These are phyloP conservation scores for Venturia pyrina DNA, from an alignment of 2,329 filamentous ascomycete species.

Conservation along the genomic window DNA sequence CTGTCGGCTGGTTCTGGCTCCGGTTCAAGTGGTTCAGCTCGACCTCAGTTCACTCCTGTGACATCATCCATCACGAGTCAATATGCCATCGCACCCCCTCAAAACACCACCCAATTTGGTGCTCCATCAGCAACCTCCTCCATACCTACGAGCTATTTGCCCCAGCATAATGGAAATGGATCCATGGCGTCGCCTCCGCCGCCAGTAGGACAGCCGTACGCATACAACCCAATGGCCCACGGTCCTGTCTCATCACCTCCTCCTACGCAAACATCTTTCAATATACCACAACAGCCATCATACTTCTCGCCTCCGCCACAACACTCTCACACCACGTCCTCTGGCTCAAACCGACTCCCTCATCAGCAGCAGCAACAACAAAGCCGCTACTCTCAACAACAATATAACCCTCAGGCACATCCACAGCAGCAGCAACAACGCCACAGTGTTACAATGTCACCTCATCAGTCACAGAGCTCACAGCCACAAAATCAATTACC, in stretches of 20 bases:
- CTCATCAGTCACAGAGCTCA: not conserved
- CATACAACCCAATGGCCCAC: slow-evolving; percentile 8
- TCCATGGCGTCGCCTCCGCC: slow-evolving; percentile 19
- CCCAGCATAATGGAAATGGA: slow-evolving; percentile 16
- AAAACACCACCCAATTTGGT: slow-evolving; percentile 15
- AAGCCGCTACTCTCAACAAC: slow-evolving; percentile 42
- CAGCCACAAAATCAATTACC: slow-evolving; percentile 33
- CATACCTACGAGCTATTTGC: slow-evolving; percentile 23
- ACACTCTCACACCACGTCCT: slow-evolving; percentile 31
- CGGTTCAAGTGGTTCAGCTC: slow-evolving; percentile 28
- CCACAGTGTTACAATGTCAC: not conserved
- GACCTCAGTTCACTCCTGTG: slow-evolving; percentile 41
- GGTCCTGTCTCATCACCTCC: slow-evolving; percentile 9
- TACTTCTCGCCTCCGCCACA: slow-evolving; percentile 29
- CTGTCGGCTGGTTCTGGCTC: slow-evolving; percentile 31
- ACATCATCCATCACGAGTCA: slow-evolving; percentile 37
- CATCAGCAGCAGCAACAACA: slow-evolving; percentile 41
- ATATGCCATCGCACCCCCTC: slow-evolving; percentile 23
- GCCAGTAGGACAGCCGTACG: slow-evolving; percentile 10
- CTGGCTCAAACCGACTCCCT: slow-evolving; percentile 48
- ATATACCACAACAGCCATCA: slow-evolving; percentile 25
- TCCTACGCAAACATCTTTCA: slow-evolving; percentile 14
- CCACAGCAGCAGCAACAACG: slow-evolving; percentile 21
- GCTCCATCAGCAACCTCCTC: slow-evolving; percentile 22
- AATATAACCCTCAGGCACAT: slow-evolving; percentile 23